Evolutionary conservation across 108 stramenopile genomes (phyloP).

Genomic region (Epithemia pelagica): DNA sequence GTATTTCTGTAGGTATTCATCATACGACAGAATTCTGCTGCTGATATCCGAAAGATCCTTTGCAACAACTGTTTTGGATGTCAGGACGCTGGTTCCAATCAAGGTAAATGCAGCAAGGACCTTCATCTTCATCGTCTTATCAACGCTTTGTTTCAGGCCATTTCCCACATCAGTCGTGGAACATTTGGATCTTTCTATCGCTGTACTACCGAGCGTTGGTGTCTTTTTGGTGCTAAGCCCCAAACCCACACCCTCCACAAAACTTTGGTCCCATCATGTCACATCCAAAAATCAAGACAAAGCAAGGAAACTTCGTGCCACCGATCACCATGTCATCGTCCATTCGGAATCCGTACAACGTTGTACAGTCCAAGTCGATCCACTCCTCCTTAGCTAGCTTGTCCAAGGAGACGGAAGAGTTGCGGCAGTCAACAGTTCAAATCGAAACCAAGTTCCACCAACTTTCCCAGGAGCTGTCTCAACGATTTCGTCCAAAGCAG

Average conservation of each 20-base stretch:
- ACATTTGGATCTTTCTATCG: no score
- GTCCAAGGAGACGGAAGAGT: not conserved
- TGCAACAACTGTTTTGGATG: no score
- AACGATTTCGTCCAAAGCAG: not conserved
- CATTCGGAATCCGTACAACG: not conserved
- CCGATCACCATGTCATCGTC: not conserved
- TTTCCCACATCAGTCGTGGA: no score
- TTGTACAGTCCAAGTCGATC: conserved; percentile 6
- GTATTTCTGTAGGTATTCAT: not conserved
- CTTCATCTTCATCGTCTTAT: not conserved
- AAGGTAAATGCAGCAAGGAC: no score
- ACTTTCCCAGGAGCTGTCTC: not conserved
- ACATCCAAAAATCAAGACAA: no score
- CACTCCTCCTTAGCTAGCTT: not conserved
- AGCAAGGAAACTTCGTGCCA: not conserved
- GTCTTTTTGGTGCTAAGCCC: no score
- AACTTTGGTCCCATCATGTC: no score
- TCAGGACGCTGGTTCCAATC: no score
- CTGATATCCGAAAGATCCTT: no score
- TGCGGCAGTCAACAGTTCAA: not conserved
- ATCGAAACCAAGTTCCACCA: not conserved
- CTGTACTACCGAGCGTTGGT: no score
- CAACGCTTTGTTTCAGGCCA: not conserved
- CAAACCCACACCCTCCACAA: no score
- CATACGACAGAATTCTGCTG: not conserved